Conservation (phyloP, 495 filamentous ascomycete genomes). For the Podospora conica region DNA sequence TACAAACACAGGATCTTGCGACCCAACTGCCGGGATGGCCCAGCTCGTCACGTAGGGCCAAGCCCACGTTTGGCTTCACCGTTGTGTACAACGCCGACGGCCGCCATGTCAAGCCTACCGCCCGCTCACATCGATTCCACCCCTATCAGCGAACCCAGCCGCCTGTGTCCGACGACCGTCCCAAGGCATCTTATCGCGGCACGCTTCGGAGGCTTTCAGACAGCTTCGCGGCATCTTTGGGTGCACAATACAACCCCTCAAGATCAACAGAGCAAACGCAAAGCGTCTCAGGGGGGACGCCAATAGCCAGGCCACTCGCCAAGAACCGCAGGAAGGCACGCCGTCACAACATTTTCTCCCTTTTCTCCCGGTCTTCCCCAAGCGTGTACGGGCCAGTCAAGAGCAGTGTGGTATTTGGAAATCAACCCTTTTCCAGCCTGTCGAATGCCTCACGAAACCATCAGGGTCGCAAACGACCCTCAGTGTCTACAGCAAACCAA, state of each 20-base stretch:
- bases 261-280: not conserved
- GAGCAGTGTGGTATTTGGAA: not conserved
- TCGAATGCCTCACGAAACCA: not conserved
- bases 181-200: not conserved
- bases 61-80: constrained; percentile 58
- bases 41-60: not conserved
- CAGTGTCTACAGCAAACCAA: no score
- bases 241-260: not conserved
- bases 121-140: constrained; percentile 71
- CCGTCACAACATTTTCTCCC: not conserved
- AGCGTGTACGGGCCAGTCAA: not conserved
- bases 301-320: not conserved
- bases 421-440: not conserved
- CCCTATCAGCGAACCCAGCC: constrained; percentile 52
- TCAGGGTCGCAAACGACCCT: not conserved
- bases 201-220: not conserved
- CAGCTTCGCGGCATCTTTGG: not conserved
- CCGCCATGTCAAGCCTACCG: constrained; percentile 59
- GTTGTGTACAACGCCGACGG: constrained; percentile 74
- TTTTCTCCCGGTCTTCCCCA: not conserved
- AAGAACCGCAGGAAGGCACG: not conserved
- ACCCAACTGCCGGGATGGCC: not conserved
- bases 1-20: not conserved
- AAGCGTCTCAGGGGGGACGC: not conserved
- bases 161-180: constrained; percentile 30